A percentile compares a stretch with the other conserved stretches of the same genome.
phyloP scores from a whole-genome alignment of 179 eudicot genomes.

The Pouteria campechiana region DNA sequence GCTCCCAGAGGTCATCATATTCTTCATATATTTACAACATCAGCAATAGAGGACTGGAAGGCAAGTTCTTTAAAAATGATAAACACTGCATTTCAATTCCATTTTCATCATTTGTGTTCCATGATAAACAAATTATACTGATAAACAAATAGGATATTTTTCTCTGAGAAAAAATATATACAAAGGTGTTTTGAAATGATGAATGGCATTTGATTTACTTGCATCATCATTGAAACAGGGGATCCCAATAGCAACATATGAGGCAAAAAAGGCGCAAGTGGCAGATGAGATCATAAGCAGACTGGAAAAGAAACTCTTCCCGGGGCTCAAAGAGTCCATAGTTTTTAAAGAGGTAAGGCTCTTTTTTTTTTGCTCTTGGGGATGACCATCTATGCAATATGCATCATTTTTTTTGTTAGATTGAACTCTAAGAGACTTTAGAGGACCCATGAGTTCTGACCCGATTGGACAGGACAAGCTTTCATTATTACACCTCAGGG shows the following conservation, averaged over 20 bases:
- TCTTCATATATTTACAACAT: constrained; percentile 88
- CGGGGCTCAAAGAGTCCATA: constrained; percentile 80
- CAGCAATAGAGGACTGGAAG: constrained; percentile 95
- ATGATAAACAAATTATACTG: too few relatives aligned
- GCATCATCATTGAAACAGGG: constrained; percentile 65
- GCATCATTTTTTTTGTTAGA: too few relatives aligned
- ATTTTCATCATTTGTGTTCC: not conserved
- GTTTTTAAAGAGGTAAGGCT: constrained; percentile 71
- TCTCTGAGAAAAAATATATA: too few relatives aligned
- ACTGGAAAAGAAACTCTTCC: constrained; percentile 80
- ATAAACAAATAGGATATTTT: too few relatives aligned
- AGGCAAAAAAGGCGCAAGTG: constrained; percentile 71
- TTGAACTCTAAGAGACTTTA: too few relatives aligned
- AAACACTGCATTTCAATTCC: not conserved
- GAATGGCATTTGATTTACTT: too few relatives aligned
- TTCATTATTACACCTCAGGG: too few relatives aligned
- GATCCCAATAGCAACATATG: constrained; percentile 55
- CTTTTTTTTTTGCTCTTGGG: not conserved
- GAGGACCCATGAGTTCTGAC: too few relatives aligned
- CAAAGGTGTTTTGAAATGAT: not conserved
- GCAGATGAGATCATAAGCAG: constrained; percentile 81
- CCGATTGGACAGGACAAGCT: too few relatives aligned
- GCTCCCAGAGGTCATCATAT: constrained; percentile 90
- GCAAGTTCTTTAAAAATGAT: constrained; percentile 16
- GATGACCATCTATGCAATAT: too few relatives aligned